These are phyloP conservation scores for Xylariaceae sp. DNA, from an alignment of 2,329 filamentous ascomycete genomes.

Conservation along the genomic window DNA sequence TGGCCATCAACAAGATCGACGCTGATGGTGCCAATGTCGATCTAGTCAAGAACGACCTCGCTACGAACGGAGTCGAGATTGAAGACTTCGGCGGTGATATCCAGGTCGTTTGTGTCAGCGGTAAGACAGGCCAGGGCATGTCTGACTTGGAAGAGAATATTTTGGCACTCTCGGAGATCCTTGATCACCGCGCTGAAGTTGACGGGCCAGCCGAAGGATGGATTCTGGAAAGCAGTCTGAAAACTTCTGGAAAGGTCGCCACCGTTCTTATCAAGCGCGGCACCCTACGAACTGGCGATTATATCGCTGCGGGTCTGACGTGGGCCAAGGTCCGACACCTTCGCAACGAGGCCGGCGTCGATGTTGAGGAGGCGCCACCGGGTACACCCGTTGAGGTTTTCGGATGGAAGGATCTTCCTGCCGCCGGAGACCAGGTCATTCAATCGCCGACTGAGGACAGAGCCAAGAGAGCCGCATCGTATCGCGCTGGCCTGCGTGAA, in stretches of 20 bases:
- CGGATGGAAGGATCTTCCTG: constrained; percentile 82
- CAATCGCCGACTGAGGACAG: constrained; percentile 74
- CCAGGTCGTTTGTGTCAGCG: constrained; percentile 85
- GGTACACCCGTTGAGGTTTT: constrained; percentile 89
- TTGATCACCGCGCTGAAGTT: constrained; percentile 78
- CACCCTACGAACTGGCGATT: constrained; percentile 73
- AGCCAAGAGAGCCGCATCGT: constrained; percentile 72
- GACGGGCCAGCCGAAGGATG: constrained; percentile 82
- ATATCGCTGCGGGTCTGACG: constrained; percentile 80
- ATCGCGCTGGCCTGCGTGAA: constrained; percentile 67
- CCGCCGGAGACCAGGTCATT: constrained; percentile 80
- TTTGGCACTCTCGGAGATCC: constrained; percentile 76
- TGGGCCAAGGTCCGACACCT: constrained; percentile 83
- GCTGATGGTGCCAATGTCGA: constrained; percentile 77
- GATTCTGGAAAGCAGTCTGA: constrained; percentile 88
- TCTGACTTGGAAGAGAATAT: constrained; percentile 86
- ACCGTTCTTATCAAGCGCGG: constrained; percentile 86
- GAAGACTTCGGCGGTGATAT: constrained; percentile 95
- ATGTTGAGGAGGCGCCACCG: constrained; percentile 69
- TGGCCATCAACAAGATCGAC: constrained; percentile 96
- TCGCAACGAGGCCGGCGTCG: constrained; percentile 74
- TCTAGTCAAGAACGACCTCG: constrained; percentile 81
- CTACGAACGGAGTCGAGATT: constrained; percentile 77
- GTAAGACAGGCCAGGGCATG: constrained; percentile 92
- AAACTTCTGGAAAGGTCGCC: constrained; percentile 75